Evolutionary conservation across 495 filamentous ascomycete genomes (phyloP), one percentile per base, ranked within the genome.

Genomic region (Pyrenula aspistea): DNA sequence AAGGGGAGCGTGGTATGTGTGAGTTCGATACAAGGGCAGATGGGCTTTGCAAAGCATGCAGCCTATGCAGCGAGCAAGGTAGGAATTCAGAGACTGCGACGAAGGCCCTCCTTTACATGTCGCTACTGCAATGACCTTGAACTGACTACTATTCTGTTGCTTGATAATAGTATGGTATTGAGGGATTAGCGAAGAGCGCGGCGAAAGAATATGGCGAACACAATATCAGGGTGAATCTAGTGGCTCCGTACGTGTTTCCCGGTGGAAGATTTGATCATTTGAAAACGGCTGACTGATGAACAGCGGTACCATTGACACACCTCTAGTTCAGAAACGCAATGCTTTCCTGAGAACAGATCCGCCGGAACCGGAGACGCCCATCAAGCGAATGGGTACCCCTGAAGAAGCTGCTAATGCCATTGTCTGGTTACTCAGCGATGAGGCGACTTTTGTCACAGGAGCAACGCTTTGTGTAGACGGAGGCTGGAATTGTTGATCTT

Each of bases 1-100:
- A 61, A 64, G 3, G 75, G 72, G 0, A 80, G 76, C 57, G 82
- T 86, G 62, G 82, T 86, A n/a, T 83, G 80, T 66, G 78, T 78
- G 20, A 67, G 74, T 12, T 79, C 76, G 56, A 72, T 79, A 25
- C 73, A 77, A 21, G 83, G 82, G 0, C 23, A 83, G 12, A 65
- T 65, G 54, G 83, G 82, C 57, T 67, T 65, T 60, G 52, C 72
- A 10, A 69, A 71, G 22, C 67, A 71, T 63, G 72, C 70, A 4
- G 74, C 78, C 23, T 85, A 86, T 65, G 71, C 71, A 53, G 72
- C 79, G 10, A 78, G 72, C 23, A 84, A 84, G 31, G 61, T 52
- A 24, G 51, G 2, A 15, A 1, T 8, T 53, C 12, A 12, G 19
- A 42, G 31, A 24, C 61, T 42, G 8, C n/a, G n/a, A n/a, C n/a